phyloP scores from a whole-genome alignment of 1,284 basidiomycete species.

The Papiliotrema laurentii region DNA sequence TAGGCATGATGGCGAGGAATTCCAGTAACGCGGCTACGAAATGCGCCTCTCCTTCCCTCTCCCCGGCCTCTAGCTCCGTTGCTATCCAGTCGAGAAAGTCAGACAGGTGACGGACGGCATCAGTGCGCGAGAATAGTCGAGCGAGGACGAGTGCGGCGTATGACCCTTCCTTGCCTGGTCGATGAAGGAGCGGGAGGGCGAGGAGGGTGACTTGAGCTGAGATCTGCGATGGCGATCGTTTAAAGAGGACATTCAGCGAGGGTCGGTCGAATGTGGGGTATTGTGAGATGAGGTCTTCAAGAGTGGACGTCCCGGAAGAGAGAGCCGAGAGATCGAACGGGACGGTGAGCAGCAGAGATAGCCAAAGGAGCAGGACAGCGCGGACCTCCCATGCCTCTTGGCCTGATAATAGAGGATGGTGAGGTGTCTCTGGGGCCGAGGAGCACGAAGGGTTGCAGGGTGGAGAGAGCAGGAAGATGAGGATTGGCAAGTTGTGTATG shows the following conservation, averaged over 20 bases:
- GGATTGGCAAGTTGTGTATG: slow-evolving; percentile 71
- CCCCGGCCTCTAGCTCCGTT: slow-evolving; percentile 31
- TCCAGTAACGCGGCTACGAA: slow-evolving; percentile 32
- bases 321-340: slow-evolving; percentile 88
- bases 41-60: slow-evolving; percentile 34
- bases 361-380: slow-evolving; percentile 83
- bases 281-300: slow-evolving; percentile 35
- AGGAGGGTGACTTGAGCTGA: slow-evolving; percentile 53
- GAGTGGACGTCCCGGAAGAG: slow-evolving; percentile 6
- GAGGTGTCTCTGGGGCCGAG: slow-evolving; percentile 41
- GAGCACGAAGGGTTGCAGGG: slow-evolving; percentile 47
- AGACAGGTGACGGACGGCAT: slow-evolving; percentile 29
- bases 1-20: slow-evolving; percentile 38
- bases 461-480: slow-evolving; percentile 62
- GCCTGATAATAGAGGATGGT: slow-evolving; percentile 31
- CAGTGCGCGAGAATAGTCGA: slow-evolving; percentile 41
- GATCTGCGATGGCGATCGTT: slow-evolving; percentile 58
- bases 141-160: slow-evolving; percentile 44
- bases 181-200: slow-evolving; percentile 33
- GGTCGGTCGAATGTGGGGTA: slow-evolving; percentile 50
- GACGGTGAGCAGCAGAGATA: slow-evolving; percentile 87
- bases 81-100: slow-evolving; percentile 37
- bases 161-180: slow-evolving; percentile 43
- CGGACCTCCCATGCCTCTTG: slow-evolving; percentile 68
- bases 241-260: slow-evolving; percentile 66